A percentile compares a stretch with the other conserved stretches of the same genome.
Evolutionary conservation across 1,284 basidiomycete genomes (phyloP).

Genomic region (Sporisorium graminicola): DNA sequence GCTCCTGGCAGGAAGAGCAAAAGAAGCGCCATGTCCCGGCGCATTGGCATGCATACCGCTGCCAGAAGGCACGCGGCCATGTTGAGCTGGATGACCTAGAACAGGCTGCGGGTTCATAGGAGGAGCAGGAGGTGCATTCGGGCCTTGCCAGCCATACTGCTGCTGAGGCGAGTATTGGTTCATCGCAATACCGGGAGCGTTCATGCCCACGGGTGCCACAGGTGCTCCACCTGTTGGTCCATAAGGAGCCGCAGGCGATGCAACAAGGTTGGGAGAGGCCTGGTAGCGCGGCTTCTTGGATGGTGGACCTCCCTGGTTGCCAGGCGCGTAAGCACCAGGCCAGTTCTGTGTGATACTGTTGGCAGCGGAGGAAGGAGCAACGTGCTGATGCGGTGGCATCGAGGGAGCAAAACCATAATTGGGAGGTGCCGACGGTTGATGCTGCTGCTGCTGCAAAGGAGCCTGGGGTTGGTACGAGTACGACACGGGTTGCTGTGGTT

Average conservation of each 20-base stretch:
- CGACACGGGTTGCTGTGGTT: constrained; percentile 22
- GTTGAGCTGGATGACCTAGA: constrained; percentile 16
- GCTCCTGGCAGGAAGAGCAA: constrained; percentile 5
- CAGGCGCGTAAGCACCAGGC: constrained; percentile 31
- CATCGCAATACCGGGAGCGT: not conserved
- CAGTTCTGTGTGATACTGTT: constrained; percentile 19
- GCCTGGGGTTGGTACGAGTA: constrained; percentile 33
- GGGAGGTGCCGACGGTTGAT: constrained; percentile 23
- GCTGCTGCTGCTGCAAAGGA: constrained; percentile 34
- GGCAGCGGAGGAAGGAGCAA: not conserved
- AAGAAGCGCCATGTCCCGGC: constrained; percentile 1
- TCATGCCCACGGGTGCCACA: constrained; percentile 5
- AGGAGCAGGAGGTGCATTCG: constrained; percentile 13
- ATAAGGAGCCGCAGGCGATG: constrained; percentile 6
- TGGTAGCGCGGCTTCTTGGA: constrained; percentile 40
- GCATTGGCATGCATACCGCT: constrained; percentile 13
- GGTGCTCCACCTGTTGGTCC: constrained; percentile 11
- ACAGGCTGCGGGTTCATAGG: constrained; percentile 23
- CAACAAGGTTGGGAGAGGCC: constrained; percentile 11
- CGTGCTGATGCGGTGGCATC: constrained; percentile 18
- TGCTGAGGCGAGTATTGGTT: constrained; percentile 20
- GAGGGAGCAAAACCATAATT: constrained; percentile 24
- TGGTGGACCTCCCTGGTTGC: constrained; percentile 36
- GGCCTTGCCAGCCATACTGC: constrained; percentile 37
- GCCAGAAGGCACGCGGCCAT: constrained; percentile 17